phyloP scores from a whole-genome alignment of 192 early-diverging fungal species.

The Linnemannia zychae region DNA sequence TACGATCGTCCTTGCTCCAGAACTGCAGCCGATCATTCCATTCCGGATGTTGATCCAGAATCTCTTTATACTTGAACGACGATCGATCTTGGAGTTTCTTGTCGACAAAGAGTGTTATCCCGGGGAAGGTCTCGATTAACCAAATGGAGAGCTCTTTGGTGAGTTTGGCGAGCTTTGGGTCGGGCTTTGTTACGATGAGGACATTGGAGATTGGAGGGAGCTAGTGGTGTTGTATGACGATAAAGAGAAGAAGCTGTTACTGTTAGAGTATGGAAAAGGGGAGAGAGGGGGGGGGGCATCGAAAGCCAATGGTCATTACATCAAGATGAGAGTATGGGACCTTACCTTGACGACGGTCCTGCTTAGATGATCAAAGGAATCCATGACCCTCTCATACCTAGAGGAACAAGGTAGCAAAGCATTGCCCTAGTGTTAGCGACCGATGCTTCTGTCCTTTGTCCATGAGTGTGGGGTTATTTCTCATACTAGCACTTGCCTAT shows the following conservation, averaged over 20 bases:
- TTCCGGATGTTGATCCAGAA: conserved; percentile 18
- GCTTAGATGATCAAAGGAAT: conserved; percentile 34
- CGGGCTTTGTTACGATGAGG: conserved; percentile 54
- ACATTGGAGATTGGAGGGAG: conserved; percentile 50
- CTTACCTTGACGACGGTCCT: conserved; percentile 39
- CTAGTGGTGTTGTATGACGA: conserved; percentile 3
- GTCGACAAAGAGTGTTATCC: conserved; percentile 43
- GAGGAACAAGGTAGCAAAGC: background rate
- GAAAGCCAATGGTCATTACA: background rate
- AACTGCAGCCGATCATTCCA: conserved; percentile 37
- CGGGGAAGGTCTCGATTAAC: conserved; percentile 35
- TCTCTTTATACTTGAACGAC: conserved; percentile 39
- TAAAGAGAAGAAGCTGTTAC: background rate
- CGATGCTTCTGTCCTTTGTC: background rate
- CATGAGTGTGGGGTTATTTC: too few species aligned
- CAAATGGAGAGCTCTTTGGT: conserved; percentile 42
- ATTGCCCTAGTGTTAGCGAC: background rate
- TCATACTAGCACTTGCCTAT: conserved; percentile 6
- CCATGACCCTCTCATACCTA: conserved; percentile 53
- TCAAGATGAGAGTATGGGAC: background rate
- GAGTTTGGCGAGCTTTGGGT: conserved; percentile 39
- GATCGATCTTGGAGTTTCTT: conserved; percentile 31
- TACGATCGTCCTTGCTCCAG: conserved; percentile 38
- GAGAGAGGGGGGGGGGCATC: background rate
- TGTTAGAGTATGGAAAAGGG: background rate